Evolutionary conservation across 2,329 filamentous ascomycete genomes (phyloP).

Genomic region (Trichoderma sp.): DNA sequence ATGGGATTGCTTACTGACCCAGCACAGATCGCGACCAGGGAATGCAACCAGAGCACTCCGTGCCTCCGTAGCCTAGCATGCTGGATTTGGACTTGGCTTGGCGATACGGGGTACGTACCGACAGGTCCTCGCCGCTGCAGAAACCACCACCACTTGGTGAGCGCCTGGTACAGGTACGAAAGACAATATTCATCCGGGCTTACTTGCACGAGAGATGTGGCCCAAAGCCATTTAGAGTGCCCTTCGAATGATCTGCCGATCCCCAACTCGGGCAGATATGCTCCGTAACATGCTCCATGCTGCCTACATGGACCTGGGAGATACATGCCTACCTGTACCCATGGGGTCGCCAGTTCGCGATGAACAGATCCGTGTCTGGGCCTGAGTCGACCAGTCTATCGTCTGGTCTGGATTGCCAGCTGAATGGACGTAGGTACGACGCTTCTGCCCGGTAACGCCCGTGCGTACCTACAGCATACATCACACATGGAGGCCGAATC

Average conservation of each 20-base stretch:
- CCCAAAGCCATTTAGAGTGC: background rate
- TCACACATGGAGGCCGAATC: background rate
- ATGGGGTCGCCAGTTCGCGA: background rate
- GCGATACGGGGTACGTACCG: background rate
- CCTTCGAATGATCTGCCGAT: conserved; percentile 9
- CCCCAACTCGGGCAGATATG: conserved; percentile 1
- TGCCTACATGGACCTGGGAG: background rate
- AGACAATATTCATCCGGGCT: conserved; percentile 6
- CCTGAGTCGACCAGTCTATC: background rate
- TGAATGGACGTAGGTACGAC: background rate
- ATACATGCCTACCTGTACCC: background rate
- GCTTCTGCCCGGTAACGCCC: background rate
- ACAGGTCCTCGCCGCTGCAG: background rate
- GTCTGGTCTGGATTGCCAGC: background rate
- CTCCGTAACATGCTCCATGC: conserved; percentile 5
- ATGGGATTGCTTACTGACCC: background rate
- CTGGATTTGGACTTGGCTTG: background rate
- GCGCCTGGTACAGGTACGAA: background rate
- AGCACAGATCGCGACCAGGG: background rate
- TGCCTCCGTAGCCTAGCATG: background rate
- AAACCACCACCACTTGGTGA: background rate
- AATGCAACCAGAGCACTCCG: background rate
- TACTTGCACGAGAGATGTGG: background rate
- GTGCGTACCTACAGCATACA: background rate
- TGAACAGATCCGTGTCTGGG: background rate